A percentile compares a stretch with the other conserved stretches of the same genome.
phyloP scores from a whole-genome alignment of 306 rosid species.

The Casuarina equisetifolia region DNA sequence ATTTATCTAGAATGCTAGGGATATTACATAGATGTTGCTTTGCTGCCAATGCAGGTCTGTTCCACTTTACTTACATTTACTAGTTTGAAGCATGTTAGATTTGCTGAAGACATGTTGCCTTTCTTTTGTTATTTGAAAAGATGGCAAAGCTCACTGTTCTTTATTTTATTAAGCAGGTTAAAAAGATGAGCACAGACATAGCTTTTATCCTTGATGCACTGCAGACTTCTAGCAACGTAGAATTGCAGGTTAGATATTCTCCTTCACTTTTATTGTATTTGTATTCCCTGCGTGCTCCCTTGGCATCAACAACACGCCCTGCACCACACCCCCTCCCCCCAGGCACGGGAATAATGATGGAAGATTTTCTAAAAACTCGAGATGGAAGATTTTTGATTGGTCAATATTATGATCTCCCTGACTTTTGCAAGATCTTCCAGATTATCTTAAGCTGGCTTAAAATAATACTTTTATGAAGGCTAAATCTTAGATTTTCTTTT shows the following conservation, averaged over 20 bases:
- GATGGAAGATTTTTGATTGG: not conserved
- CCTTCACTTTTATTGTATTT: not conserved
- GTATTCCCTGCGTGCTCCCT: too few relatives aligned
- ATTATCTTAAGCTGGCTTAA: not conserved
- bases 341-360: too few relatives aligned
- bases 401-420: not conserved
- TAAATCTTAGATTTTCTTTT: not conserved
- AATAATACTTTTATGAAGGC: not conserved
- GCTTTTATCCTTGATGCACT: conserved; percentile 77
- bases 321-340: too few relatives aligned
- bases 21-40: conserved; percentile 7
- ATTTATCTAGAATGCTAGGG: conserved; percentile 10
- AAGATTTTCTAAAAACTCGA: not conserved
- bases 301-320: too few relatives aligned
- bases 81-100: conserved; percentile 19
- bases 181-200: conserved; percentile 75
- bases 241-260: conserved; percentile 71
- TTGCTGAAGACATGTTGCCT: not conserved
- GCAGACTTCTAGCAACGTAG: conserved; percentile 65
- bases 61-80: conserved; percentile 14
- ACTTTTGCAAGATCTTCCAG: not conserved
- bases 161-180: conserved; percentile 47
- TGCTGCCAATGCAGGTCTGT: conserved; percentile 6
- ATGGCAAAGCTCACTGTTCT: not conserved
- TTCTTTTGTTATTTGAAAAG: conserved; percentile 1